phyloP scores from a whole-genome alignment of 208 protist genomes.

The Leishmania tarentolae region DNA sequence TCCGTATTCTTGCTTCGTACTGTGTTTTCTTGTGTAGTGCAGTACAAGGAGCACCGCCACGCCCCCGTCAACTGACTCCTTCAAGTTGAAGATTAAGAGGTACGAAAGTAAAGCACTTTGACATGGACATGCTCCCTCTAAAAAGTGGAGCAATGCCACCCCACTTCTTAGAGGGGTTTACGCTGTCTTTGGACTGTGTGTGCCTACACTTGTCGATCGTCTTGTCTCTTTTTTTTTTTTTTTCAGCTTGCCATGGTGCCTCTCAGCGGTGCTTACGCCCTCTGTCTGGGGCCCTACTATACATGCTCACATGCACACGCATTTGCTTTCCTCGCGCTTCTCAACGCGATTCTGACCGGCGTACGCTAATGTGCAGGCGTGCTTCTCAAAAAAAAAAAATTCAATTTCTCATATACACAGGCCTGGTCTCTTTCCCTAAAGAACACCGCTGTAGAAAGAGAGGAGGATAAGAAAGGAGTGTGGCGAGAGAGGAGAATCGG shows the following conservation, averaged over 20 bases:
- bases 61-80: not conserved
- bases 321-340: not conserved
- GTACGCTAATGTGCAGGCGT: not conserved
- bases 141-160: not conserved
- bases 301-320: not conserved
- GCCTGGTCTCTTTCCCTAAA: not conserved
- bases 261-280: not conserved
- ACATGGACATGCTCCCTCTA: not conserved
- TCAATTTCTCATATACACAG: not conserved
- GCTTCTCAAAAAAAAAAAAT: too few species aligned
- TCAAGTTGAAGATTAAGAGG: too few species aligned
- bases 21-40: not conserved
- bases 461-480: not conserved
- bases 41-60: not conserved
- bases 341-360: not conserved
- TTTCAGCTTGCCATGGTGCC: slow-evolving; percentile 4
- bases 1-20: not conserved
- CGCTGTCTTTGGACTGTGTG: not conserved
- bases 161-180: not conserved
- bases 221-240: not conserved
- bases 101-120: not conserved
- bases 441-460: not conserved
- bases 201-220: not conserved
- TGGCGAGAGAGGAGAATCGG: not conserved
- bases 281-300: not conserved